Evolutionary conservation across 148 eudicot species (phyloP).

Genomic region (Chenopodium berlandieri): DNA sequence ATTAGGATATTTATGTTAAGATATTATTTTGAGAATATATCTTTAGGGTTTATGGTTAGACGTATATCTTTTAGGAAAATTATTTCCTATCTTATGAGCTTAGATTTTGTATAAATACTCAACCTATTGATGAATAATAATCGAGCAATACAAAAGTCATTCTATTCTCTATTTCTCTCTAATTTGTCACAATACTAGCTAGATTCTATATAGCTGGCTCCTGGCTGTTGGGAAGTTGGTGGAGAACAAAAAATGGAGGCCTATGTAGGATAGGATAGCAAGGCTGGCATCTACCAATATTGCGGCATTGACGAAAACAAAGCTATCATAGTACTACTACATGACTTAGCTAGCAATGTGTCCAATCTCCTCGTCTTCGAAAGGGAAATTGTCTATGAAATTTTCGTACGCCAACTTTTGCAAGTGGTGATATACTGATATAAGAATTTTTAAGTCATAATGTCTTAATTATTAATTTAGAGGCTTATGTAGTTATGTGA

Average conservation of each 20-base stretch:
- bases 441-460: no score
- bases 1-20: no score
- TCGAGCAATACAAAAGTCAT: no score
- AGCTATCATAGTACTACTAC: background rate
- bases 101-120: no score
- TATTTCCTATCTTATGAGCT: no score
- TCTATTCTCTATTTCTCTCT: no score
- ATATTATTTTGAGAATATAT: no score
- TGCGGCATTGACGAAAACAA: background rate
- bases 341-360: background rate
- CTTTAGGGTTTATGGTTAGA: no score
- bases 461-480: no score
- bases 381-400: background rate
- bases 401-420: background rate
- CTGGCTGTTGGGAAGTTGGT: background rate
- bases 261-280: background rate
- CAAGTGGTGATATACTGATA: no score
- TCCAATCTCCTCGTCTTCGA: background rate
- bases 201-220: background rate
- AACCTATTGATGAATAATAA: no score
- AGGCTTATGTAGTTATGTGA: background rate
- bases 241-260: background rate
- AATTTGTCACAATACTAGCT: background rate
- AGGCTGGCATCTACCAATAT: background rate
- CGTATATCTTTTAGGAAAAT: no score